Conservation (phyloP, 202 grass and related monocot species). For the Digitaria exilis region DNA sequence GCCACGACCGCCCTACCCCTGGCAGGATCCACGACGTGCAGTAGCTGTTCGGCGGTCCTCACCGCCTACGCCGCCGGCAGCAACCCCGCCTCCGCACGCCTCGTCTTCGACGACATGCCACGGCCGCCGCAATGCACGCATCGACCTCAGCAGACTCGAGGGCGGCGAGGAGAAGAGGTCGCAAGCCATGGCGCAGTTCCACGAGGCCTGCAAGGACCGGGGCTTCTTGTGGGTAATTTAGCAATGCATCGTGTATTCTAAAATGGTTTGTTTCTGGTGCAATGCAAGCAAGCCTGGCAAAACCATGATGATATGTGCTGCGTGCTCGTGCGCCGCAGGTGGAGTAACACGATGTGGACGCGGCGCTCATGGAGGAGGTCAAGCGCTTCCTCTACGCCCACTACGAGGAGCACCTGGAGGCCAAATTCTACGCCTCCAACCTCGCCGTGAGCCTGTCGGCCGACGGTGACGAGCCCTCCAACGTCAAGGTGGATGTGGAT, state of each 20-base stretch:
- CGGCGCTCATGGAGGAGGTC: conserved; percentile 63
- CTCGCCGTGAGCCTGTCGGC: conserved; percentile 45
- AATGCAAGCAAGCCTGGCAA: background rate
- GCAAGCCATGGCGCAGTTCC: conserved; percentile 58
- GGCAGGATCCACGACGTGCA: no score
- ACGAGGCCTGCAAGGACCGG: conserved; percentile 70
- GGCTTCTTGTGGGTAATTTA: conserved; percentile 99
- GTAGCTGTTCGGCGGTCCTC: no score
- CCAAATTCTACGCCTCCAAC: conserved; percentile 63
- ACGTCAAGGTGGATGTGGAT: conserved; percentile 55
- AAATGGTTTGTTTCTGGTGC: background rate
- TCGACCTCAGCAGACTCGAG: conserved; percentile 59
- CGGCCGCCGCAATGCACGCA: no score
- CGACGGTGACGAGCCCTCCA: background rate
- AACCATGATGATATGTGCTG: background rate
- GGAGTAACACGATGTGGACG: conserved; percentile 80
- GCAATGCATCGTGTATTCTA: background rate
- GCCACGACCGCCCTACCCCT: no score
- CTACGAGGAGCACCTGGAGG: conserved; percentile 67
- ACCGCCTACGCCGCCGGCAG: no score
- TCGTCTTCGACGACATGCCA: no score
- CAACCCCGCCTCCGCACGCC: no score
- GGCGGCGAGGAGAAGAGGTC: conserved; percentile 44
- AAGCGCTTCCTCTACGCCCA: conserved; percentile 69
- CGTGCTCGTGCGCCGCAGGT: conserved; percentile 48